Conservation (phyloP, 768 basidiomycete species). For the Suillus fuscotomentosus region DNA sequence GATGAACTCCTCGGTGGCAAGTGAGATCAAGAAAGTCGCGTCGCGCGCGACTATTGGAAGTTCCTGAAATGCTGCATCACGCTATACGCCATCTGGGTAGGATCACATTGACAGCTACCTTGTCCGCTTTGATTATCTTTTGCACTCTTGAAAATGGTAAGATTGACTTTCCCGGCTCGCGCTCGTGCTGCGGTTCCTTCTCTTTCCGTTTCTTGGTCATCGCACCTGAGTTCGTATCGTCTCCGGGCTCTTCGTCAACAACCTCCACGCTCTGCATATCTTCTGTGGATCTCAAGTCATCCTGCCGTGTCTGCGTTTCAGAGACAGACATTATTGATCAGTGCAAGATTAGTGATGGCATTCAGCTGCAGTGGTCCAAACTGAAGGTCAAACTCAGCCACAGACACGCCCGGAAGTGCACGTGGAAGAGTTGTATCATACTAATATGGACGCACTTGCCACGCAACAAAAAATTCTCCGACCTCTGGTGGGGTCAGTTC, state of each 20-base stretch:
- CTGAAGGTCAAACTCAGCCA: neutral
- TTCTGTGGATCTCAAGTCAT: neutral
- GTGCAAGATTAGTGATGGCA: neutral
- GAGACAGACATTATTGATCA: neutral
- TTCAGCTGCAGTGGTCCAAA: neutral
- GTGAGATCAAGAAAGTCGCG: constrained; percentile 73
- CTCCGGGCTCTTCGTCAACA: neutral
- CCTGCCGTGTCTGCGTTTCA: neutral
- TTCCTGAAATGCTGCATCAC: constrained; percentile 46
- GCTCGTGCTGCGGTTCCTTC: constrained; percentile 27
- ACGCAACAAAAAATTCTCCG: neutral
- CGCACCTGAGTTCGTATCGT: neutral
- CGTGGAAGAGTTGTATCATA: no score
- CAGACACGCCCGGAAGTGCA: neutral
- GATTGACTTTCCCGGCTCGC: constrained; percentile 63
- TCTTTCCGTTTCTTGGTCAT: constrained; percentile 15
- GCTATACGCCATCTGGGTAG: constrained; percentile 83
- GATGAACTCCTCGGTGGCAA: constrained; percentile 89
- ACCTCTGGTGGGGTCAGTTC: neutral
- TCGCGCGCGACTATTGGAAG: constrained; percentile 75
- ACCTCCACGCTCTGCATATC: neutral
- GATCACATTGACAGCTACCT: constrained; percentile 46
- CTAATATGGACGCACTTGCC: neutral
- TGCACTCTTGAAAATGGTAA: constrained; percentile 79
- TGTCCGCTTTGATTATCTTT: constrained; percentile 84